Percentiles rank a stretch among this genome's conserved stretches.
These are phyloP conservation scores for Wickerhamiella allomyrinae DNA, from an alignment of 805 yeast species.

Conservation along the genomic window DNA sequence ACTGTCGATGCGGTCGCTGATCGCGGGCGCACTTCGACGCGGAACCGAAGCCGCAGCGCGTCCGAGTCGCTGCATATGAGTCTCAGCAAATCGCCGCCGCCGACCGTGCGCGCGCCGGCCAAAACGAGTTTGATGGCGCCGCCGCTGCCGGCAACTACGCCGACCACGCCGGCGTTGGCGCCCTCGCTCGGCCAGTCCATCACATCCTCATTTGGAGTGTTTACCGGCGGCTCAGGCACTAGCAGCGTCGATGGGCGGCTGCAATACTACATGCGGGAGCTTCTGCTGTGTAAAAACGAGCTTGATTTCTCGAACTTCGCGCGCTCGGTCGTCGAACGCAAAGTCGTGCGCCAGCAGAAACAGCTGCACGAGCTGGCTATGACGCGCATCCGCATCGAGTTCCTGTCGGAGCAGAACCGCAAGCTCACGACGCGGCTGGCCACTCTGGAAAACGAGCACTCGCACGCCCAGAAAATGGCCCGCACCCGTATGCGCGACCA, in stretches of 20 bases:
- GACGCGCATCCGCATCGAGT: constrained; percentile 21
- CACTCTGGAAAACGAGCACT: constrained; percentile 20
- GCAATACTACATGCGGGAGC: constrained; percentile 43
- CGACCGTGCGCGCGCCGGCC: not conserved
- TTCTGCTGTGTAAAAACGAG: constrained; percentile 43
- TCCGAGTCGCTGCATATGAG: not conserved
- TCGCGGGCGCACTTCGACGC: not conserved
- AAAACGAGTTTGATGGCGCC: not conserved
- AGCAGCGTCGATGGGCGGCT: constrained; percentile 12
- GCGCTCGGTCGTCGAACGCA: constrained; percentile 32
- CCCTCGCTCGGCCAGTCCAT: not conserved
- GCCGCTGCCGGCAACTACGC: not conserved
- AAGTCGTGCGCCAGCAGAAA: constrained; percentile 25
- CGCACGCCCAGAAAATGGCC: constrained; percentile 21
- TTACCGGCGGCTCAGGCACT: not conserved
- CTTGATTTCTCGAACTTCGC: constrained; percentile 43
- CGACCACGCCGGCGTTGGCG: not conserved
- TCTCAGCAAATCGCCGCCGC: not conserved
- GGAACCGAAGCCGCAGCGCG: not conserved
- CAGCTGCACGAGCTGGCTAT: constrained; percentile 20
- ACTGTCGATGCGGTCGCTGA: not conserved
- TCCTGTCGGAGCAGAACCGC: constrained; percentile 20
- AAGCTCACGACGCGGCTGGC: constrained; percentile 18
- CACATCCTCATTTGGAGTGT: too few species aligned
- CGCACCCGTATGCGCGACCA: constrained; percentile 24